Evolutionary conservation across 108 stramenopile genomes (phyloP).

Genomic region (Pseudonitzschia pungens): DNA sequence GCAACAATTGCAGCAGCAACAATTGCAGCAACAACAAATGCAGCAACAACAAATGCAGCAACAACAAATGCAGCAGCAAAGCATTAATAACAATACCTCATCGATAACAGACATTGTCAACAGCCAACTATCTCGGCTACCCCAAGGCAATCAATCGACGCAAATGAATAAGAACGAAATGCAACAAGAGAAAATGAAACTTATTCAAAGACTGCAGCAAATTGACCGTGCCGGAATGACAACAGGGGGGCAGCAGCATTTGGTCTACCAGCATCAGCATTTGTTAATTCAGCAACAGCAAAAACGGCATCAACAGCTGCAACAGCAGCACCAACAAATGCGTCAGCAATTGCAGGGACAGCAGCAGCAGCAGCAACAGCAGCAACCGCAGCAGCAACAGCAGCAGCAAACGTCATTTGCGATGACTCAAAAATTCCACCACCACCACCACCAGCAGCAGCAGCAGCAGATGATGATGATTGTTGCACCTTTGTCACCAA

Average conservation of each 20-base stretch:
- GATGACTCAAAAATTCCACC: not conserved
- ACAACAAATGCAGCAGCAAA: not conserved
- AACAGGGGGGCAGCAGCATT: not conserved
- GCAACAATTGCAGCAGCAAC: not conserved
- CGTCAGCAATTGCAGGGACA: slow-evolving; percentile 2
- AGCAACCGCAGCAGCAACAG: slow-evolving; percentile 12
- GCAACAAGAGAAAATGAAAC: slow-evolving; percentile 29
- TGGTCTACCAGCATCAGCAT: not conserved
- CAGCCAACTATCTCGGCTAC: slow-evolving; percentile 7
- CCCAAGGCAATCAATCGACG: not conserved
- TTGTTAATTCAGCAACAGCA: slow-evolving; percentile 19
- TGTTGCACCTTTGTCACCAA: not conserved
- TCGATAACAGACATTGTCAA: slow-evolving; percentile 3
- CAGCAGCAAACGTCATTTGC: slow-evolving; percentile 14
- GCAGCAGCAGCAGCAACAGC: slow-evolving; percentile 3
- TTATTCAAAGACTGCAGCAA: slow-evolving; percentile 21
- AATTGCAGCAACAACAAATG: slow-evolving; percentile 9
- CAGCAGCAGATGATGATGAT: not conserved
- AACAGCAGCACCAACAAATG: slow-evolving; percentile 11
- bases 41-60: too few species aligned
- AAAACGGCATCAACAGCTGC: not conserved
- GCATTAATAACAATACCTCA: not conserved
- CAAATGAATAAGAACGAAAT: not conserved
- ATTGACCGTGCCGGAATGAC: slow-evolving; percentile 11
- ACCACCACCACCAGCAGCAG: slow-evolving; percentile 14